Percentiles rank a stretch among this genome's conserved stretches.
These are phyloP conservation scores for Mrakiaceae sp. DNA, from an alignment of 1,284 basidiomycete species.

Conservation along the genomic window DNA sequence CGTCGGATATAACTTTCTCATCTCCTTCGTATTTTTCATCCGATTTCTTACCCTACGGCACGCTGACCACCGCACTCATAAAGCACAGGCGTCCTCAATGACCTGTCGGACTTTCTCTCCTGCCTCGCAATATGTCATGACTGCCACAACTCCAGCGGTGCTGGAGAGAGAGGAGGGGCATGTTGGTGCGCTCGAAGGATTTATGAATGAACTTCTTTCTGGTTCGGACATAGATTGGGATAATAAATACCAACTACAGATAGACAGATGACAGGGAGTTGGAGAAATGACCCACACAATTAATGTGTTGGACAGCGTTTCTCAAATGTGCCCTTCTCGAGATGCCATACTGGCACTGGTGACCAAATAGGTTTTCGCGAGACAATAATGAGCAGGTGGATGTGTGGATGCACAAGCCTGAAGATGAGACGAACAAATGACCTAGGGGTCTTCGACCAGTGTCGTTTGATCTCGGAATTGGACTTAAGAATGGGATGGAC, in stretches of 20 bases:
- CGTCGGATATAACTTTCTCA: neutral
- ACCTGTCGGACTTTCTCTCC: neutral
- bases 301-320: no score
- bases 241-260: no score
- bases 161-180: neutral
- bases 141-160: neutral
- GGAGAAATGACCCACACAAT: no score
- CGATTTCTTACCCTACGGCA: neutral
- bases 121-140: neutral
- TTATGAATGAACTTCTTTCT: no score
- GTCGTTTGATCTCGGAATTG: neutral
- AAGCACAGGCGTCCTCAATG: neutral
- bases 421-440: neutral
- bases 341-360: no score
- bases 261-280: no score
- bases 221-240: no score
- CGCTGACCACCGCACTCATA: neutral
- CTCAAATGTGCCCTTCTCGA: no score
- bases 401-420: neutral
- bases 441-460: neutral
- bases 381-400: neutral
- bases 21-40: neutral
- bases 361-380: neutral
- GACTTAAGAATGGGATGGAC: no score
- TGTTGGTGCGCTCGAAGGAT: neutral